A percentile compares a stretch with the other conserved stretches of the same genome.
These are phyloP conservation scores for Bipolaris sorokiniana DNA, from an alignment of 2,329 filamentous ascomycete species.

Conservation along the genomic window DNA sequence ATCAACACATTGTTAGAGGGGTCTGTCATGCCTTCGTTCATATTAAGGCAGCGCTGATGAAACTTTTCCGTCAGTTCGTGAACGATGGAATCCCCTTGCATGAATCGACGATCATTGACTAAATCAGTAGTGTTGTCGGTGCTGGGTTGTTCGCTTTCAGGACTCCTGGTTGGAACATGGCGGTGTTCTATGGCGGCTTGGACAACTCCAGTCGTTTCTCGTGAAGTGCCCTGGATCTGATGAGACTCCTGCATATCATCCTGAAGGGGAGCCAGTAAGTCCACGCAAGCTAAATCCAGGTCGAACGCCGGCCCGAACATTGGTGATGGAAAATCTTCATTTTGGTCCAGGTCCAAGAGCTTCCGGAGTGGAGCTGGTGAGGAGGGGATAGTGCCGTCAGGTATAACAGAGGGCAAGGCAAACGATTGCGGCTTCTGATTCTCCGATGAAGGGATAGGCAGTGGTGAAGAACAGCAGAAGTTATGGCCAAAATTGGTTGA, in stretches of 20 bases:
- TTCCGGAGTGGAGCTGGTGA: constrained; percentile 39
- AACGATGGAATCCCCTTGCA: background rate
- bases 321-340: constrained; percentile 4
- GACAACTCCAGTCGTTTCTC: constrained; percentile 10
- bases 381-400: constrained; percentile 33
- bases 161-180: background rate
- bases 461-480: constrained; percentile 37
- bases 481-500: constrained; percentile 25
- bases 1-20: background rate
- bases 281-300: background rate
- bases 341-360: constrained; percentile 25
- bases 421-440: constrained; percentile 4
- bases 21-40: background rate
- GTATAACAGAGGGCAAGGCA: constrained; percentile 14
- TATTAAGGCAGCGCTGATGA: background rate
- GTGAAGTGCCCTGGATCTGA: background rate
- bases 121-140: background rate
- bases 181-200: background rate
- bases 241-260: constrained; percentile 25
- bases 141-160: background rate
- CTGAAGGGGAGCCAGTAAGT: constrained; percentile 33
- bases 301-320: constrained; percentile 2
- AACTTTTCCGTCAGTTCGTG: background rate
- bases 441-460: constrained; percentile 32
- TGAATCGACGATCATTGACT: background rate